Evolutionary conservation across 2,329 filamentous ascomycete genomes (phyloP).

Genomic region (Penicillium digitatum): DNA sequence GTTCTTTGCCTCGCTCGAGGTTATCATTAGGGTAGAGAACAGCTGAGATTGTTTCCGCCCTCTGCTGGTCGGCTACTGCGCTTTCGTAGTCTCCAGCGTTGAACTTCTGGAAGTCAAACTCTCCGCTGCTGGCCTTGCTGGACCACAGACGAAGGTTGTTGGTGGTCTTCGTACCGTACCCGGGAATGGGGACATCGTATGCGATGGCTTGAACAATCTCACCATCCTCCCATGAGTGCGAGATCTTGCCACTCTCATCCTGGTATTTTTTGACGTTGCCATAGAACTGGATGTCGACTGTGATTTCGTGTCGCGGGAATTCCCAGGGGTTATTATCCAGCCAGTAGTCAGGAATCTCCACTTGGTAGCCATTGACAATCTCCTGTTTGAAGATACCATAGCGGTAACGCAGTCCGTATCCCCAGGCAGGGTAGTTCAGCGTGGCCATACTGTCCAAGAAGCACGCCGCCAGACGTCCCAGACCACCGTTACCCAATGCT

Average conservation of each 20-base stretch:
- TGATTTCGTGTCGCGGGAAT: constrained; percentile 91
- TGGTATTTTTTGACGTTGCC: constrained; percentile 71
- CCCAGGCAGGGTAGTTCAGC: constrained; percentile 94
- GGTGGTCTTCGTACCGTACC: constrained; percentile 81
- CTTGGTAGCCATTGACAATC: constrained; percentile 95
- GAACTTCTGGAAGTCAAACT: constrained; percentile 99
- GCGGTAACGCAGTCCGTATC: constrained; percentile 89
- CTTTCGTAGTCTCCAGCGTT: constrained; percentile 97
- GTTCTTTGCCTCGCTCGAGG: constrained; percentile 91
- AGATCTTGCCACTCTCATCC: constrained; percentile 71
- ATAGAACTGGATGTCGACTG: constrained; percentile 96
- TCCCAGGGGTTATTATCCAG: constrained; percentile 99
- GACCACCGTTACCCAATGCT: constrained; percentile 89
- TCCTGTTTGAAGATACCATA: constrained; percentile 99
- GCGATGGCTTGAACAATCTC: constrained; percentile 89
- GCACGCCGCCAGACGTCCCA: constrained; percentile 90
- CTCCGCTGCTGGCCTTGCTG: constrained; percentile 91
- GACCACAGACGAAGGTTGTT: constrained; percentile 98
- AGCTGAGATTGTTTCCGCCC: constrained; percentile 97
- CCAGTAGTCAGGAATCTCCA: constrained; percentile 98
- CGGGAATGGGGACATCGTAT: constrained; percentile 89
- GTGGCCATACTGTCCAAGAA: constrained; percentile 95
- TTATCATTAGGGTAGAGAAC: constrained; percentile 98
- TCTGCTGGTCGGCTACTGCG: constrained; percentile 95
- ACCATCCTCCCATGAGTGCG: constrained; percentile 81